Evolutionary conservation across 1,284 basidiomycete genomes (phyloP).

Genomic region (Exobasidium rhododendri): DNA sequence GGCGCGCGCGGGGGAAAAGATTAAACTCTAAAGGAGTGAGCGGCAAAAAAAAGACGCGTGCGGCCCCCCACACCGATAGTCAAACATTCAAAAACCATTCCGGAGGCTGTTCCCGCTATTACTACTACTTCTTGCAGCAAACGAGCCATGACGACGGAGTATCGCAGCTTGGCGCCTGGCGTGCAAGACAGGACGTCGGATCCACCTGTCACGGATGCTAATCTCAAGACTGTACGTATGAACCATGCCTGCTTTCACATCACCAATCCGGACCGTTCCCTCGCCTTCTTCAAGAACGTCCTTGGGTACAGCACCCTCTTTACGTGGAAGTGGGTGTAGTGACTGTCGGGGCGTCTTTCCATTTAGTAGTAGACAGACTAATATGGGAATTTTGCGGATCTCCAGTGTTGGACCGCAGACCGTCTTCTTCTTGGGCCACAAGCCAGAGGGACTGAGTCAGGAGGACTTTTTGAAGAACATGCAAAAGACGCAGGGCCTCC

Average conservation of each 20-base stretch:
- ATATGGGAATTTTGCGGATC: no score
- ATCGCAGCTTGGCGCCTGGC: no score
- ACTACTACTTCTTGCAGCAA: no score
- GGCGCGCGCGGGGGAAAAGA: no score
- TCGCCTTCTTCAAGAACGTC: constrained; percentile 1
- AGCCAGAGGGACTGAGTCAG: neutral
- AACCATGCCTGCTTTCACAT: constrained; percentile 6
- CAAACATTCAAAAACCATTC: no score
- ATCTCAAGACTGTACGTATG: neutral
- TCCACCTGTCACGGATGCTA: neutral
- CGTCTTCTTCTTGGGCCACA: constrained; percentile 4
- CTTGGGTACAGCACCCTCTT: neutral
- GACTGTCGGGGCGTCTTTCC: no score
- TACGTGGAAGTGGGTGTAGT: constrained; percentile 6
- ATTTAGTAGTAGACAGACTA: no score
- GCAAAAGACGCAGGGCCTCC: neutral
- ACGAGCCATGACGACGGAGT: no score
- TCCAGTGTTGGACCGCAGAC: constrained; percentile 5
- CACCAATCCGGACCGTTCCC: neutral
- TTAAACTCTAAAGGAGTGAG: no score
- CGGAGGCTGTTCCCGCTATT: no score
- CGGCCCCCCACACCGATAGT: no score
- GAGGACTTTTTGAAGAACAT: constrained; percentile 5
- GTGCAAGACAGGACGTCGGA: neutral
- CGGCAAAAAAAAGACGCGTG: no score